Evolutionary conservation across 257 asterid genomes (phyloP).

Genomic region (Linderniella brevidens): DNA sequence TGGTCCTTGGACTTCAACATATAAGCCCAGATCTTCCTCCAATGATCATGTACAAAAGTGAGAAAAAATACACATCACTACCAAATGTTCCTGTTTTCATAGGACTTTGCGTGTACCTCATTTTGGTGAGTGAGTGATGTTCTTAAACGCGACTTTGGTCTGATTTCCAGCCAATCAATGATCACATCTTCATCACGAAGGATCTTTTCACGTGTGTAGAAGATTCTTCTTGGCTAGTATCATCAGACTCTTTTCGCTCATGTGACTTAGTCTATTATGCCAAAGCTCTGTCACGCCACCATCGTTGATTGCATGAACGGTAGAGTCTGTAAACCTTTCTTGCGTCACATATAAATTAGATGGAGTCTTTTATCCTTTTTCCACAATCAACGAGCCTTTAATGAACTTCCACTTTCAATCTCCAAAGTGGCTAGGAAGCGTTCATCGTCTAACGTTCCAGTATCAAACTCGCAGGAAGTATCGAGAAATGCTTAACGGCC

Average conservation of each 20-base stretch:
- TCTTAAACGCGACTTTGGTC: neutral
- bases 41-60: neutral
- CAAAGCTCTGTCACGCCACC: neutral
- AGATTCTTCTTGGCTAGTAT: neutral
- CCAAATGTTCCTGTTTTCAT: neutral
- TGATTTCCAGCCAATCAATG: neutral
- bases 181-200: neutral
- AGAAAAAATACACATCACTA: neutral
- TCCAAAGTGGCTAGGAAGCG: neutral
- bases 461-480: neutral
- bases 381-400: neutral
- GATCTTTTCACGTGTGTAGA: neutral
- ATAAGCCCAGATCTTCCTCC: neutral
- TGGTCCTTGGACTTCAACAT: constrained; percentile 4
- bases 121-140: no score
- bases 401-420: neutral
- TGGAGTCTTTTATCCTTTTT: neutral
- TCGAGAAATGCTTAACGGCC: neutral
- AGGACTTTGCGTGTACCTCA: neutral
- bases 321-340: neutral
- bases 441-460: neutral
- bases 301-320: neutral
- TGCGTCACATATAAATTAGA: neutral
- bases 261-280: neutral
- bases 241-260: neutral